Conservation (phyloP, 805 yeast species). For the Candida quercuum region DNA sequence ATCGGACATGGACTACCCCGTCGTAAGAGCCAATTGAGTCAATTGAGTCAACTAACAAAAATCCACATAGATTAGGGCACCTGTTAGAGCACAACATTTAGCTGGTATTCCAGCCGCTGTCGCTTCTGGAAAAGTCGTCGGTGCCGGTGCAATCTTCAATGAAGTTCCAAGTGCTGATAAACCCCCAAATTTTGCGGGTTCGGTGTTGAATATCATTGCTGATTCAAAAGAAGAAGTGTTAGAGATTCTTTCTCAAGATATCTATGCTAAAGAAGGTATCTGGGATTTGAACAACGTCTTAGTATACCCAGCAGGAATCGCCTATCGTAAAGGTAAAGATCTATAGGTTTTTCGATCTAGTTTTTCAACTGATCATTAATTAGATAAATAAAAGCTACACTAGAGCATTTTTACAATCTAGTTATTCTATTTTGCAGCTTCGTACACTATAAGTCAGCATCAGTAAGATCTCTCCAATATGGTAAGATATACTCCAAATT, state of each 20-base stretch:
- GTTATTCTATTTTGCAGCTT: no score
- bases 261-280: conserved; percentile 58
- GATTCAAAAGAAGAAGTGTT: conserved; percentile 60
- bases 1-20: not conserved
- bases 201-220: conserved; percentile 58
- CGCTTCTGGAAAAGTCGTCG: conserved; percentile 38
- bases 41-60: not conserved
- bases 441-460: conserved; percentile 12
- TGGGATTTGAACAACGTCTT: conserved; percentile 69
- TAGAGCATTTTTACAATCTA: no score
- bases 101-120: conserved; percentile 39
- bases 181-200: conserved; percentile 57
- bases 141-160: conserved; percentile 48
- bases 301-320: conserved; percentile 50
- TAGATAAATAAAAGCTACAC: no score
- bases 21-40: no score
- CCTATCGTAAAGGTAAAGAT: conserved; percentile 37
- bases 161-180: conserved; percentile 36
- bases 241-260: conserved; percentile 57
- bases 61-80: conserved; percentile 37
- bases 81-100: conserved; percentile 48
- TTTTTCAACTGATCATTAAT: not conserved
- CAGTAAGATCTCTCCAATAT: conserved; percentile 32
- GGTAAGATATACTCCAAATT: conserved; percentile 33
- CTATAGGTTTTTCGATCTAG: conserved; percentile 4